Evolutionary conservation across 768 basidiomycete genomes (phyloP), one percentile per base, ranked within the genome.

Genomic region (Suillus luteus): DNA sequence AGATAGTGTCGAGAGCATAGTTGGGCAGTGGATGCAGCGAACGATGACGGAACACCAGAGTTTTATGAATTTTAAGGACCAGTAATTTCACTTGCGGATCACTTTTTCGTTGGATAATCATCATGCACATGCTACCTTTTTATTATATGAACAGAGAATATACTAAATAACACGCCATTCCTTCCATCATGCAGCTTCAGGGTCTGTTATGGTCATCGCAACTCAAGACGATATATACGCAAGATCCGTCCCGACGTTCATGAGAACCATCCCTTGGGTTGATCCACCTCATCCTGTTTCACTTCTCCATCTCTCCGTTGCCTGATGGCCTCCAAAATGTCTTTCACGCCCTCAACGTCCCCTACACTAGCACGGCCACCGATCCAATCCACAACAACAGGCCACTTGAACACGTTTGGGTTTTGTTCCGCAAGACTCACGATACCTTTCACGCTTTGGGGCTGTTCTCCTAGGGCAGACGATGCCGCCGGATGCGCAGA

Each of bases 311-410:
- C 91, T 61, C 91, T 77, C 63, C 79, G 82, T 76, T 85, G 84
- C 69, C 90, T 78, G 62, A 93, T 65, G 33, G 75, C 78, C 66
- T 93, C 91, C 71, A 93, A 69, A 17, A 93, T 88, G 1, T 71
- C 70, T 61, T 82, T 83, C n/a, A 91, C 91, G 22, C 87, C 86
- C 7, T 90, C 88, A 19, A 87, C 78, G 64, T 89, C 85, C 0
- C 91, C 91, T 0, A 92, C 75, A 22, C 82, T 82, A 11, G 85
- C 89, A 48, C 80, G 80, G 1, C 91, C 91, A 27, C 79, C 82
- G 17, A 79, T 75, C 91, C 91, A 93, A 67, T 93, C 86, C 2
- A 93, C 91, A 0, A 93, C 89, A 54, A 93, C 82, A 0, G 91
- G 91, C 90, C 90, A 93, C 64, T 86, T 90, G 67, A 92, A 74